Base-by-base conservation (phyloP, 441 rosid species). In the Lepidium campestre region DNA sequence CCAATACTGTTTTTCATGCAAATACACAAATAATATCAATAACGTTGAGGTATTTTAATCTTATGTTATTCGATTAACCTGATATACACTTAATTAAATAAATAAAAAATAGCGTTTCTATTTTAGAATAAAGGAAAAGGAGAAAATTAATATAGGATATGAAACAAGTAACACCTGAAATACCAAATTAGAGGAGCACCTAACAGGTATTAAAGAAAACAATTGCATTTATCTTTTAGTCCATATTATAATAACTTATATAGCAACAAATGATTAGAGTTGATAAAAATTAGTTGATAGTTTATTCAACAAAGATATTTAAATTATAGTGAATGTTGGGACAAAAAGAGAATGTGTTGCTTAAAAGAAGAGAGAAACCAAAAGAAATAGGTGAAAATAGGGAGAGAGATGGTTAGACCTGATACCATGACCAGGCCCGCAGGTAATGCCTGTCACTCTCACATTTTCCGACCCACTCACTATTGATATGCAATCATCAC, bases 371-470 rank as follows among this genome's bases (percentile, higher is more conserved):
- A 61, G 23, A 8, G 4, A 31, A 49, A 65, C 62, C 8, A 54
- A 52, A 73, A 40, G 18, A 0, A 13, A 70, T 59, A 74, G 82
- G 79, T 68, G 71, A 22, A 69, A 58, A 22, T 71, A 75, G 76
- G 71, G 64, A 53, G 63, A 75, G 65, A 56, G 39, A 68, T 55
- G 73, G 60, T 42, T 72, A 47, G 53, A 88, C 98, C 98, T 91
- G 77, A 92, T 89, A 42, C 98, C 96, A 69, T 92, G 98, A 20
- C 98, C 98, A 4, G 98, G 97, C 39, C 98, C 98, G 40, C 98
- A 93, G 4, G 74, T 79, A 45, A 93, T 90, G 42, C 84, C 86
- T n/a, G 83, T 83, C 36, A 82, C 98, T 62, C 71, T 70, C 41
- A 93, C 89, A 75, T 84, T 81, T 67, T 78, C 85, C 3, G 97